A percentile compares a stretch with the other conserved stretches of the same genome.
Evolutionary conservation across 192 early-diverging fungal species (phyloP).

Genomic region (Podila horticola): DNA sequence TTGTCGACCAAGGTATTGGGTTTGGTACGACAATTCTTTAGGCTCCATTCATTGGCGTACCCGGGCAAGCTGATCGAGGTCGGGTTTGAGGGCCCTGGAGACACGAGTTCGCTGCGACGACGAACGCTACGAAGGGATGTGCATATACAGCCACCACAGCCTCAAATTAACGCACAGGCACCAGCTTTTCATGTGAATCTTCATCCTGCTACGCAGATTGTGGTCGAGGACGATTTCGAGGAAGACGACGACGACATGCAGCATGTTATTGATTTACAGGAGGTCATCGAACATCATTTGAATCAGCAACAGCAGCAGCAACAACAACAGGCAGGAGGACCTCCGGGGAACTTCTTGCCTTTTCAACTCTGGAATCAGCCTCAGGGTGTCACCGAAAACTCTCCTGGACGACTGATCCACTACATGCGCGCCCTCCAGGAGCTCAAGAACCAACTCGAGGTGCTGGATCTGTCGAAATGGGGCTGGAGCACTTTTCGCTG

Average conservation of each 20-base stretch:
- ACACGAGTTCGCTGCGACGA: slow-evolving; percentile 8
- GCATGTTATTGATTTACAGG: slow-evolving; percentile 6
- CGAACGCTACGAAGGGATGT: background rate
- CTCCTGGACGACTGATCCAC: slow-evolving; percentile 13
- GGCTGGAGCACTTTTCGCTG: slow-evolving; percentile 15
- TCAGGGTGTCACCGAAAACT: slow-evolving; percentile 2
- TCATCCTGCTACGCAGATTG: slow-evolving; percentile 4
- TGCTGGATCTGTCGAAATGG: slow-evolving; percentile 27
- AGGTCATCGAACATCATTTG: background rate
- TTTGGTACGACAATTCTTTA: slow-evolving; percentile 18
- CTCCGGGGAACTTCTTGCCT: background rate
- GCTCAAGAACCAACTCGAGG: slow-evolving; percentile 19
- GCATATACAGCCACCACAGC: slow-evolving; percentile 1
- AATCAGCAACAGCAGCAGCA: background rate
- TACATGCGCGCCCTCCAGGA: slow-evolving; percentile 16
- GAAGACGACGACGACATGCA: slow-evolving; percentile 9
- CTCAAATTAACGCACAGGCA: slow-evolving; percentile 8
- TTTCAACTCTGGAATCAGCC: background rate
- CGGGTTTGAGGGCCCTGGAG: slow-evolving; percentile 20
- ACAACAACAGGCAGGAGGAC: background rate
- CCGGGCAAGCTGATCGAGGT: slow-evolving; percentile 12
- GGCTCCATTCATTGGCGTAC: slow-evolving; percentile 12
- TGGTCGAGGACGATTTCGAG: background rate
- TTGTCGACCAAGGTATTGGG: slow-evolving; percentile 10
- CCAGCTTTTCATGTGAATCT: slow-evolving; percentile 9